Percentiles rank a stretch among this genome's conserved stretches.
Evolutionary conservation across 768 basidiomycete genomes (phyloP).

Genomic region (Psilocybe sp.): DNA sequence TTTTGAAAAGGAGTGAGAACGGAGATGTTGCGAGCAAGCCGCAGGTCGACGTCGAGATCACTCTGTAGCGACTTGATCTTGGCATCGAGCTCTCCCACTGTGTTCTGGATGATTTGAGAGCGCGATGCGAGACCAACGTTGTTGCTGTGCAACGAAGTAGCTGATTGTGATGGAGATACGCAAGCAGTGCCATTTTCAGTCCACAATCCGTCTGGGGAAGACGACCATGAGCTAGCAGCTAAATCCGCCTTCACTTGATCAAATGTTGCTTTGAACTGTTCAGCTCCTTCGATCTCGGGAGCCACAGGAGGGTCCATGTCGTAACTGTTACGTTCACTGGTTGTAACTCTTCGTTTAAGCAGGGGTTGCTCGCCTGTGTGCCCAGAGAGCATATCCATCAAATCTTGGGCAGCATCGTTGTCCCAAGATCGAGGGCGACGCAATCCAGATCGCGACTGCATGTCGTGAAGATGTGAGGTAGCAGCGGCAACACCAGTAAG

Average conservation of each 20-base stretch:
- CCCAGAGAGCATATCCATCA: constrained; percentile 40
- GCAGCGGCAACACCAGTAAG: constrained; percentile 86
- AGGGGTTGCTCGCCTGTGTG: constrained; percentile 19
- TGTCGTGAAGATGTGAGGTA: constrained; percentile 74
- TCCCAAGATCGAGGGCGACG: constrained; percentile 39
- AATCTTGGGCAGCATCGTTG: constrained; percentile 34
- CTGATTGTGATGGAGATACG: constrained; percentile 14
- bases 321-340: constrained; percentile 31
- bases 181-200: constrained; percentile 2
- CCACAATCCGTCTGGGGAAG: constrained; percentile 21
- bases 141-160: constrained; percentile 19
- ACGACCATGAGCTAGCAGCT: constrained; percentile 46
- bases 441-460: constrained; percentile 39
- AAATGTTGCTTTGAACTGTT: constrained; percentile 79
- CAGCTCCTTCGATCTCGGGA: constrained; percentile 57
- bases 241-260: constrained; percentile 85
- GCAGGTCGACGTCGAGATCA: constrained; percentile 66
- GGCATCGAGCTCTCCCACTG: constrained; percentile 63
- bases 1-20: constrained; percentile 87
- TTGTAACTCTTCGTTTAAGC: constrained; percentile 26
- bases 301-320: constrained; percentile 46
- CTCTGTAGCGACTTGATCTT: constrained; percentile 51
- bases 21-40: constrained; percentile 76
- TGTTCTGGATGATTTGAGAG: constrained; percentile 52
- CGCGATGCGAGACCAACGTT: constrained; percentile 45